Evolutionary conservation across 495 filamentous ascomycete genomes (phyloP).

Genomic region (Daldinia loculata): DNA sequence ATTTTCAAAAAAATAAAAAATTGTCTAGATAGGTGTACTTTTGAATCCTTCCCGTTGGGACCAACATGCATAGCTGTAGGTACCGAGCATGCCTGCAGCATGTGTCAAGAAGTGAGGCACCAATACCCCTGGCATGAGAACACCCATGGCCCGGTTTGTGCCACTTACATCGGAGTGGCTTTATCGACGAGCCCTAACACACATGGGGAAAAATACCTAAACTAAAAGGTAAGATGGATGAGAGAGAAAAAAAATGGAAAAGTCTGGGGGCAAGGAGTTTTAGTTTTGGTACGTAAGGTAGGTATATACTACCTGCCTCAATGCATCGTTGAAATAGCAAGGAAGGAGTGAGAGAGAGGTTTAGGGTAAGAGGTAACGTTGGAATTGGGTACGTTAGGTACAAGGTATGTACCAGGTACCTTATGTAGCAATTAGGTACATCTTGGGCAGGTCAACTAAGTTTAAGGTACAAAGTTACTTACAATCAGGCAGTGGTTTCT

Average conservation of each 20-base stretch:
- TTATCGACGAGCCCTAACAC: slow-evolving; percentile 13
- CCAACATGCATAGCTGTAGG: slow-evolving; percentile 31
- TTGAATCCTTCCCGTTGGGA: slow-evolving; percentile 35
- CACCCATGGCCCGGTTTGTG: slow-evolving; percentile 3
- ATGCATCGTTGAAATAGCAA: background rate
- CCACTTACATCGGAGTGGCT: slow-evolving; percentile 28
- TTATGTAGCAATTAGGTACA: background rate
- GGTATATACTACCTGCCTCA: background rate
- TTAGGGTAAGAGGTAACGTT: background rate
- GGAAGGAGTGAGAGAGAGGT: background rate
- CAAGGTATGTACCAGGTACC: background rate
- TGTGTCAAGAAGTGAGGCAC: slow-evolving; percentile 24
- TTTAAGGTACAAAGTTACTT: background rate
- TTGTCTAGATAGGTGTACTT: slow-evolving; percentile 7
- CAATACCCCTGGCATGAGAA: slow-evolving; percentile 3
- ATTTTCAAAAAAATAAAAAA: slow-evolving; percentile 8
- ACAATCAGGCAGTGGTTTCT: background rate
- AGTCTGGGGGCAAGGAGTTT: slow-evolving; percentile 25
- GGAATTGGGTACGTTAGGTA: background rate
- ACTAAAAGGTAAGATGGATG: slow-evolving; percentile 13
- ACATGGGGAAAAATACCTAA: background rate
- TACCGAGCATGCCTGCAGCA: slow-evolving; percentile 28
- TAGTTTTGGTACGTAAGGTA: background rate
- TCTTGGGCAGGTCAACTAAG: background rate
- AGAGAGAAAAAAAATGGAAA: background rate